Percentiles rank a stretch among this genome's conserved stretches.
phyloP scores from a whole-genome alignment of 176 grass and related monocot genomes.

The Alloteropsis semialata region DNA sequence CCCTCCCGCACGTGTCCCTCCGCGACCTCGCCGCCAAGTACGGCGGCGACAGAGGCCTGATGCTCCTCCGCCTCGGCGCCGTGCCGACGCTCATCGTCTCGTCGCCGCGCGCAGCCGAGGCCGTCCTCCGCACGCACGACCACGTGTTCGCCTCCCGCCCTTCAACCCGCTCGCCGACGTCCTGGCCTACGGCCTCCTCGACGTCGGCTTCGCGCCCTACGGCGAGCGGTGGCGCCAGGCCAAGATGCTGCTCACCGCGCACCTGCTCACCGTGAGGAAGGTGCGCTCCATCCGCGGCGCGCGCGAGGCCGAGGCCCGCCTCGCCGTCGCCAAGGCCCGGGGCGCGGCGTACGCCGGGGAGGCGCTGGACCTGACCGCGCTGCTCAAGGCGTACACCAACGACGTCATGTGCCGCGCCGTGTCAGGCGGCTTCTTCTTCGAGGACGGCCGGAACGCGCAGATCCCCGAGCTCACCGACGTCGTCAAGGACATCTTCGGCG shows the following conservation, averaged over 20 bases:
- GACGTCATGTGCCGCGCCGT: constrained; percentile 34
- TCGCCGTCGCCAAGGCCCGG: not conserved
- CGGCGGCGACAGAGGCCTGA: not conserved
- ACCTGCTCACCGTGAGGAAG: constrained; percentile 20
- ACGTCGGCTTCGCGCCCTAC: constrained; percentile 25
- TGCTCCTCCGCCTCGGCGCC: constrained; percentile 37
- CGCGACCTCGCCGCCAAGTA: constrained; percentile 9
- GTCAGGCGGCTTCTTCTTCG: constrained; percentile 1
- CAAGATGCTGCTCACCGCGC: constrained; percentile 5
- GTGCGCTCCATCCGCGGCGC: not conserved
- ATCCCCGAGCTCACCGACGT: constrained; percentile 26
- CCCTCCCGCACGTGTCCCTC: constrained; percentile 27
- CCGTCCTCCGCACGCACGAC: constrained; percentile 33
- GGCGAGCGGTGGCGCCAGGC: constrained; percentile 35
- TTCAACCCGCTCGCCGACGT: not conserved
- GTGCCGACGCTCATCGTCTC: constrained; percentile 28
- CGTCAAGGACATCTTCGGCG: constrained; percentile 17
- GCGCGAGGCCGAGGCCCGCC: not conserved
- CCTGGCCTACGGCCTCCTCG: constrained; percentile 15
- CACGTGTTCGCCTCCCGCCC: constrained; percentile 42
- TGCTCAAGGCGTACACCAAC: constrained; percentile 27
- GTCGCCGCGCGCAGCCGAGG: constrained; percentile 26
- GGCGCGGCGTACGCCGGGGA: not conserved
- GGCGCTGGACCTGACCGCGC: constrained; percentile 28
- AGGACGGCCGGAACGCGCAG: constrained; percentile 3